Conservation (phyloP, 2,329 filamentous ascomycete genomes). For the Amylocarpus encephaloides region DNA sequence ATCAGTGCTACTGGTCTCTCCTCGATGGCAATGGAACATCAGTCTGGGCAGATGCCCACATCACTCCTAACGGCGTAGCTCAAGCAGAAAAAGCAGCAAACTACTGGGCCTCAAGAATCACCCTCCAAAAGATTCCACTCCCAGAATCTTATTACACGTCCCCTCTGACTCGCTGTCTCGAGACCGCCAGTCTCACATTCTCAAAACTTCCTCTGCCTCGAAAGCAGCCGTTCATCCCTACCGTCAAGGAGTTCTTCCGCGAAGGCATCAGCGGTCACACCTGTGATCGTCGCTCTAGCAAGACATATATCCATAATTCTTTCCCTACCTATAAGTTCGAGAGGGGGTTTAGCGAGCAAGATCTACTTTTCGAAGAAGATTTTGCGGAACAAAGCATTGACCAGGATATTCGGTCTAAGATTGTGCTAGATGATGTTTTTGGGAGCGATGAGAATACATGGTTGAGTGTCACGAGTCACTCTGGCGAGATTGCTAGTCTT, state of each 20-base stretch:
- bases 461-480: constrained; percentile 55
- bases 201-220: constrained; percentile 44
- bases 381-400: constrained; percentile 38
- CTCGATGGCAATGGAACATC: constrained; percentile 57
- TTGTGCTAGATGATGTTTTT: constrained; percentile 52
- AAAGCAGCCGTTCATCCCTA: constrained; percentile 46
- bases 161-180: constrained; percentile 56
- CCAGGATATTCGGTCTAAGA: constrained; percentile 44
- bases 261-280: constrained; percentile 64
- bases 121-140: constrained; percentile 47
- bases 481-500: constrained; percentile 48
- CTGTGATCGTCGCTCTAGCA: constrained; percentile 56
- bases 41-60: constrained; percentile 56
- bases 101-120: constrained; percentile 53
- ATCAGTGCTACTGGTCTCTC: constrained; percentile 58
- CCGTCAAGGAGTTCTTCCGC: constrained; percentile 58
- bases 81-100: constrained; percentile 52
- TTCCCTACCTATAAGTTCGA: constrained; percentile 54
- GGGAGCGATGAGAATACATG: constrained; percentile 45
- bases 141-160: constrained; percentile 61
- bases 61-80: constrained; percentile 49
- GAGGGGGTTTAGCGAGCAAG: constrained; percentile 52
- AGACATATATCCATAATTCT: constrained; percentile 44
- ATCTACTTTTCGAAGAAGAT: constrained; percentile 41
- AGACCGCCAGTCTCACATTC: constrained; percentile 59